Evolutionary conservation across 768 basidiomycete species (phyloP), one percentile per base, ranked within the genome.

Genomic region (Mycena metata): DNA sequence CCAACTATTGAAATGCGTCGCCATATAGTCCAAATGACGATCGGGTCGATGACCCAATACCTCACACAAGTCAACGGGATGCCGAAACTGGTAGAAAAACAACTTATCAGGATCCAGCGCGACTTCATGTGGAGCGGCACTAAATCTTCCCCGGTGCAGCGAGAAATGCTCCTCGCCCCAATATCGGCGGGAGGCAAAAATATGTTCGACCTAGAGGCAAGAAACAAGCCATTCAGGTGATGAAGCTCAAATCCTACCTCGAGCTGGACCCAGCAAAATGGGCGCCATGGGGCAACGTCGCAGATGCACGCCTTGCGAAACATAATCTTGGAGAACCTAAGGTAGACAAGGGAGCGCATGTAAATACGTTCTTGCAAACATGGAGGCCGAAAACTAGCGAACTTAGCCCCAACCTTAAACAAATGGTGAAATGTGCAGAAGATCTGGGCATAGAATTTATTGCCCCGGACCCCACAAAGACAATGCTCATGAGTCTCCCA

Each of bases 21-120:
- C 0, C 70, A 74, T 1, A 73, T 80, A 15, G 57, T 74, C 0
- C 72, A 76, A 26, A 76, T 79, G 69, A 69, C 67, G 11, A 62
- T 80, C 0, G 81, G 76, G 0, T 78, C 80, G 0, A 72, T 74
- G 41, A 82, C 82, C 0, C 82, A 84, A 57, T 84, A 81, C 71
- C 69, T 78, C 0, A 75, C 80, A 0, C 54, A 72, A 49, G 80
- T 79, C 0, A 81, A 84, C 66, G 79, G 80, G 0, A 83, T 84
- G 82, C 81, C 82, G 0, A 61, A 69, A n/a, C 10, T 49, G 0
- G 67, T 79, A 0, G 76, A 76, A 35, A 63, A 72, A 6, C n/a
- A 26, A 13, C 61, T 82, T 0, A 35, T 63, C 17, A 76, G 70
- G 24, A 69, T 46, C 2, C 74, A 74, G 2, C 21, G 70, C 0